Conservation (phyloP, 2,329 filamentous ascomycete species). For the Penicillium aurantiogriseum region DNA sequence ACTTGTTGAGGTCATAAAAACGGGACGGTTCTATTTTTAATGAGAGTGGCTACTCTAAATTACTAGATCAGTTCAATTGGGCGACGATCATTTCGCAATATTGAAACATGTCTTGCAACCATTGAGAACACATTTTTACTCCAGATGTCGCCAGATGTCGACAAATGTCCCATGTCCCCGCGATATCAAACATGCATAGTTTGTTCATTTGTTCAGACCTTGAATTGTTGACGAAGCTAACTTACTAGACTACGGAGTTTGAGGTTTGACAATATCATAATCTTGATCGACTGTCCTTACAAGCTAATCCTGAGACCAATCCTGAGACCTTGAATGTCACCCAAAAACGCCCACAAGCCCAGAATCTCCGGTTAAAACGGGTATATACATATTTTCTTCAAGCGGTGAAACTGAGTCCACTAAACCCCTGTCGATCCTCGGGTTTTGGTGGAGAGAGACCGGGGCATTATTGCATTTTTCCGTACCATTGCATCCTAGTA, state of each 20-base stretch:
- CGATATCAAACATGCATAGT: neutral
- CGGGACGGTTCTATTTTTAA: conserved; percentile 1
- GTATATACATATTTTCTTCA: neutral
- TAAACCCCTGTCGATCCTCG: conserved; percentile 14
- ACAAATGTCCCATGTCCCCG: too few relatives aligned
- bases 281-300: neutral
- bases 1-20: neutral
- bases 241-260: neutral
- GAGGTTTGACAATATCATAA: neutral
- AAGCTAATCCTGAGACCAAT: neutral
- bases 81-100: conserved; percentile 4
- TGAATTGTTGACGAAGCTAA: neutral
- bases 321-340: neutral
- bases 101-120: conserved; percentile 20
- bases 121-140: neutral
- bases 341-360: neutral
- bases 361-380: neutral
- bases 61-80: conserved; percentile 1
- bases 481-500: neutral
- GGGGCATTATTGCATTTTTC: neutral
- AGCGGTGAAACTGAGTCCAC: neutral
- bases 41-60: neutral
- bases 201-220: neutral
- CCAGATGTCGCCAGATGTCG: neutral
- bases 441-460: neutral